Evolutionary conservation across 768 basidiomycete genomes (phyloP).

Genomic region (Hygrophorus russula): DNA sequence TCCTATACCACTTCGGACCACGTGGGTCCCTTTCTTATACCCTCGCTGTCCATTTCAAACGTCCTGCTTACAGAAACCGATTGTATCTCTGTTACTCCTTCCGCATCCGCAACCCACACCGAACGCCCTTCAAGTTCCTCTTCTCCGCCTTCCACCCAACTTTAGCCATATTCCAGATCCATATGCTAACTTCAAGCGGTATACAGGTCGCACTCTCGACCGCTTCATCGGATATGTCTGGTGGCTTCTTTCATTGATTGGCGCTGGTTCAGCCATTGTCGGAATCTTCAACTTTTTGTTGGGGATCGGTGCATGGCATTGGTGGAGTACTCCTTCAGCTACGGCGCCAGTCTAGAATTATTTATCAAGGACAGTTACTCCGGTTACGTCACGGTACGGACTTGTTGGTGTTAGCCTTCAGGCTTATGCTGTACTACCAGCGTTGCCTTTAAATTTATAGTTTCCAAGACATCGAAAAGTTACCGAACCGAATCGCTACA

Average conservation of each 20-base stretch:
- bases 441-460: too few relatives aligned
- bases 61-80: conserved; percentile 59
- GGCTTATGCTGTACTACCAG: too few relatives aligned
- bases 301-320: conserved; percentile 55
- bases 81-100: conserved; percentile 63
- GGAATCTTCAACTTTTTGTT: conserved; percentile 65
- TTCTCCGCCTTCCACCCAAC: conserved; percentile 38
- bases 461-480: too few relatives aligned
- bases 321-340: conserved; percentile 31
- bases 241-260: conserved; percentile 65
- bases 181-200: conserved; percentile 42
- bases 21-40: conserved; percentile 29
- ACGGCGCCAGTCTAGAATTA: background rate
- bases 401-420: too few relatives aligned
- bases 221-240: conserved; percentile 69
- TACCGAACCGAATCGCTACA: too few relatives aligned
- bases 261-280: conserved; percentile 62
- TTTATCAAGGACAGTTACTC: too few relatives aligned
- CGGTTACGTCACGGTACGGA: too few relatives aligned
- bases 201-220: conserved; percentile 57
- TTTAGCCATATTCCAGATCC: conserved; percentile 48
- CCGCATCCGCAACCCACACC: conserved; percentile 26
- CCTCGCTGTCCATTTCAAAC: background rate
- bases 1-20: conserved; percentile 89
- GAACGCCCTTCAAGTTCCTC: conserved; percentile 20